Conservation (phyloP, 2,329 filamentous ascomycete species). For the Tolypocladium tropicale region DNA sequence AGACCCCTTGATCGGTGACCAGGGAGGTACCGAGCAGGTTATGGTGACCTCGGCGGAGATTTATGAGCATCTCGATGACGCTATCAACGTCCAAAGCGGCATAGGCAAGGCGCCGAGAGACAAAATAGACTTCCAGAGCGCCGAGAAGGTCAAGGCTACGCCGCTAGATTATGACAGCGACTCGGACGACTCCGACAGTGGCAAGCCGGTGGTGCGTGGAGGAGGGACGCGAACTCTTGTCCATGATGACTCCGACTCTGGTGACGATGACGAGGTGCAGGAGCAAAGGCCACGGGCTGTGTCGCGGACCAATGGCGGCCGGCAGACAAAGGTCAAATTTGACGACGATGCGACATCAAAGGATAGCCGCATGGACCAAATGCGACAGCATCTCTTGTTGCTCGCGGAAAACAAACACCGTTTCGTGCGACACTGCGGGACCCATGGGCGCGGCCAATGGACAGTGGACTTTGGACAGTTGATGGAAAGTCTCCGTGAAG, state of each 20-base stretch:
- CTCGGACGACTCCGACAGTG: slow-evolving; percentile 22
- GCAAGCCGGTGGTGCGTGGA: slow-evolving; percentile 8
- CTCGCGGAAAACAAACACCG: slow-evolving; percentile 58
- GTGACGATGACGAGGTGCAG: slow-evolving; percentile 15
- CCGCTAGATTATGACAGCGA: slow-evolving; percentile 22
- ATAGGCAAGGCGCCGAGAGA: slow-evolving; percentile 44
- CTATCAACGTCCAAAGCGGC: slow-evolving; percentile 42
- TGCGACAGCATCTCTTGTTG: slow-evolving; percentile 64
- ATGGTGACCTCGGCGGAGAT: slow-evolving; percentile 45
- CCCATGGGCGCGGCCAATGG: slow-evolving; percentile 61
- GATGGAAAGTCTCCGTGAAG: slow-evolving; percentile 58
- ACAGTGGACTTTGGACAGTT: slow-evolving; percentile 72
- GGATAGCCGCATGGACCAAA: slow-evolving; percentile 41
- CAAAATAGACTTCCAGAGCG: slow-evolving; percentile 34
- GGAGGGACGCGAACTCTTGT: slow-evolving; percentile 6
- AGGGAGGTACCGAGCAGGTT: slow-evolving; percentile 15
- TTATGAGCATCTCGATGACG: slow-evolving; percentile 40
- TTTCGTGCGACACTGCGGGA: slow-evolving; percentile 60
- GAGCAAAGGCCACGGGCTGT: slow-evolving; percentile 10
- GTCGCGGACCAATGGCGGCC: slow-evolving; percentile 23
- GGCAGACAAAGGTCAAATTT: slow-evolving; percentile 38
- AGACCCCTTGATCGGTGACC: slow-evolving; percentile 33
- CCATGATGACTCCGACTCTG: slow-evolving; percentile 24
- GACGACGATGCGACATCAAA: slow-evolving; percentile 32
- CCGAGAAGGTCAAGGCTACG: slow-evolving; percentile 36